phyloP scores from a whole-genome alignment of 2,329 filamentous ascomycete species.

The Apiospora phragmitis region DNA sequence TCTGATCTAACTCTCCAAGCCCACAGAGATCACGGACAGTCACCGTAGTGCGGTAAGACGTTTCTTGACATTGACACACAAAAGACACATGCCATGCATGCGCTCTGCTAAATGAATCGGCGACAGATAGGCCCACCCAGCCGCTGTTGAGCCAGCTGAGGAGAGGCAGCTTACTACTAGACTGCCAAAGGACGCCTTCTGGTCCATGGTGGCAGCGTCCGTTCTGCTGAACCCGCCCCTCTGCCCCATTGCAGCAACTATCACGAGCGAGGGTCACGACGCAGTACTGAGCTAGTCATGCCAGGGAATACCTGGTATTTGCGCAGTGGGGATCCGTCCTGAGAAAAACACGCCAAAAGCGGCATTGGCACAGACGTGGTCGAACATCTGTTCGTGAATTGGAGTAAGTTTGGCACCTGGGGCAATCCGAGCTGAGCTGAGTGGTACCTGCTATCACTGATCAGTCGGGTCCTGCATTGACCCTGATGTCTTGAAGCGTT shows the following conservation, averaged over 20 bases:
- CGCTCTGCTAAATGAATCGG: not conserved
- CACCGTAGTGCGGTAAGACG: not conserved
- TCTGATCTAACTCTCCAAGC: not conserved
- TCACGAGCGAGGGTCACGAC: not conserved
- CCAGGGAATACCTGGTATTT: not conserved
- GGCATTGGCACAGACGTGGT: conserved; percentile 2
- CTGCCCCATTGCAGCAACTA: not conserved
- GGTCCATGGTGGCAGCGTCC: not conserved
- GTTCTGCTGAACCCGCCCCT: not conserved
- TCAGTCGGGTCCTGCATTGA: not conserved
- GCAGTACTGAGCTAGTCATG: not conserved
- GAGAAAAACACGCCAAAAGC: not conserved
- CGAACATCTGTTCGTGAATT: conserved; percentile 3
- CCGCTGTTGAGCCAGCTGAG: not conserved
- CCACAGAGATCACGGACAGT: not conserved
- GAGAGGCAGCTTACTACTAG: not conserved
- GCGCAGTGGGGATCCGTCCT: not conserved
- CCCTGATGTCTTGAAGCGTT: not conserved
- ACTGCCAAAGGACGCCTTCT: not conserved
- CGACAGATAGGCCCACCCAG: not conserved
- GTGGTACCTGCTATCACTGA: not conserved
- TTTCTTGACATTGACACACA: not conserved
- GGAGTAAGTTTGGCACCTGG: not conserved
- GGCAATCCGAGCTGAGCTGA: not conserved
- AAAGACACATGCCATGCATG: not conserved